These are phyloP conservation scores for Spathaspora arborariae DNA, from an alignment of 805 yeast species.

Conservation along the genomic window DNA sequence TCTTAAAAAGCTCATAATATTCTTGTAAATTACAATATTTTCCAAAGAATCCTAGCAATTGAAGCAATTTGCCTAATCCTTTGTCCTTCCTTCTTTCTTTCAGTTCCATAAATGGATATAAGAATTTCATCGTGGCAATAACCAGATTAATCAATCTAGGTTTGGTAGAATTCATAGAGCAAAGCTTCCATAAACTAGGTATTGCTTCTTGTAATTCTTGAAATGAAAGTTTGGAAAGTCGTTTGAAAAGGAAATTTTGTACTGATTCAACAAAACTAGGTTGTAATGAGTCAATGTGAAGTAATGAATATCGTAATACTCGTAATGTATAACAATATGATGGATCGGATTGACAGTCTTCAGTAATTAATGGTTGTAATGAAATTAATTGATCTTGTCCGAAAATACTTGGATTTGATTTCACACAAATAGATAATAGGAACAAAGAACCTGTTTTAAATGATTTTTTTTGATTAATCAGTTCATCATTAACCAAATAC, in stretches of 20 bases:
- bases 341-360: conserved; percentile 38
- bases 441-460: conserved; percentile 28
- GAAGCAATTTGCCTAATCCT: conserved; percentile 53
- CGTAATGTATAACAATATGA: conserved; percentile 49
- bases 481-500: conserved; percentile 14
- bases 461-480: conserved; percentile 21
- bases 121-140: conserved; percentile 51
- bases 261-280: conserved; percentile 47
- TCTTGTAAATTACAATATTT: conserved; percentile 60
- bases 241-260: conserved; percentile 48
- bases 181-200: conserved; percentile 61
- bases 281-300: conserved; percentile 42
- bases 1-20: conserved; percentile 35
- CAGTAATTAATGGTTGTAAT: conserved; percentile 60
- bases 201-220: conserved; percentile 70
- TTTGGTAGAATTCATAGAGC: conserved; percentile 44
- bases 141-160: conserved; percentile 58
- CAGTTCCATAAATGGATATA: conserved; percentile 43
- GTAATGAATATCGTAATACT: conserved; percentile 50
- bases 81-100: conserved; percentile 31
- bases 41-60: conserved; percentile 68
- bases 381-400: conserved; percentile 63
- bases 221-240: conserved; percentile 56
- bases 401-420: conserved; percentile 49
- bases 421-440: conserved; percentile 54